Percentiles rank a stretch among this genome's conserved stretches.
phyloP scores from a whole-genome alignment of 495 filamentous ascomycete genomes.

The Cenococcum geophilum region DNA sequence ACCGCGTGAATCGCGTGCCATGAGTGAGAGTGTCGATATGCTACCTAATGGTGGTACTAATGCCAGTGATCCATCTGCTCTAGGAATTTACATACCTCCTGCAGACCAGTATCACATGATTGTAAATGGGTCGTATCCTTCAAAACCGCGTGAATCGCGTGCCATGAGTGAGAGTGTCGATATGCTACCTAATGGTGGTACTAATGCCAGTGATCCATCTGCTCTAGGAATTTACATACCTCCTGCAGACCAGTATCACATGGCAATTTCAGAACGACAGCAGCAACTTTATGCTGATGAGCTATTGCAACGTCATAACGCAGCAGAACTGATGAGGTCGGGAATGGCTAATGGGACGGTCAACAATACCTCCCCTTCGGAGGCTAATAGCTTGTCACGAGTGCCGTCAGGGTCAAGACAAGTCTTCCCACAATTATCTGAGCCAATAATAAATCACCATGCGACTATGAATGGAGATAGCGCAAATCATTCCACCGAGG shows the following conservation, averaged over 20 bases:
- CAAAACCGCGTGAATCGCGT: constrained; percentile 18
- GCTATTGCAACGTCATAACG: constrained; percentile 22
- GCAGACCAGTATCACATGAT: too few relatives aligned
- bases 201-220: constrained; percentile 12
- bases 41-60: constrained; percentile 17
- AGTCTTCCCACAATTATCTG: constrained; percentile 17
- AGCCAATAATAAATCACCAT: constrained; percentile 16
- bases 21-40: constrained; percentile 22
- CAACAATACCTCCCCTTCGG: constrained; percentile 5
- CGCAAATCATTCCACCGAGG: constrained; percentile 11
- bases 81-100: constrained; percentile 25
- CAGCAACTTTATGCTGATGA: constrained; percentile 19
- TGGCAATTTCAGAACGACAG: constrained; percentile 14
- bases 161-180: constrained; percentile 23
- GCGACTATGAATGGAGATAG: constrained; percentile 8
- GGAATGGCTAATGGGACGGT: constrained; percentile 17
- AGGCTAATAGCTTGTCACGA: constrained; percentile 13
- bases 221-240: constrained; percentile 26
- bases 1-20: constrained; percentile 15
- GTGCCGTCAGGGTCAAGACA: constrained; percentile 17
- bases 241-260: constrained; percentile 13
- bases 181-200: constrained; percentile 13
- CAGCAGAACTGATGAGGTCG: constrained; percentile 5
- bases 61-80: constrained; percentile 11
- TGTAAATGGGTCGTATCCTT: constrained; percentile 42